These are phyloP conservation scores for Vitrella brassicaformis DNA, from an alignment of 73 alveolate species.

Conservation along the genomic window DNA sequence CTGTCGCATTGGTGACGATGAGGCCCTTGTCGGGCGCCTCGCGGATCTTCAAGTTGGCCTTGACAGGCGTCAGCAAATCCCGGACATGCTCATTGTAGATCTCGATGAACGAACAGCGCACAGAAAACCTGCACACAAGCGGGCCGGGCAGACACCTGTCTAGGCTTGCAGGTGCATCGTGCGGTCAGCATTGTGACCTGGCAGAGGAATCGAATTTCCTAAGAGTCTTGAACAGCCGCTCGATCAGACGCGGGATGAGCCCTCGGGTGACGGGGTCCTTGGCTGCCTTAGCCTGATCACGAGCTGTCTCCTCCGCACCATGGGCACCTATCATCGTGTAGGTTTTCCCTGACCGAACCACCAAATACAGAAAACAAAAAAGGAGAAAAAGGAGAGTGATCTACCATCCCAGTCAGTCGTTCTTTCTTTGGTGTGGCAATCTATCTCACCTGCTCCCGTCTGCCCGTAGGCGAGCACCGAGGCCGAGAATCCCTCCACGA, in stretches of 20 bases:
- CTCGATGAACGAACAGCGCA: background rate
- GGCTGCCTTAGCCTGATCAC: too few species aligned
- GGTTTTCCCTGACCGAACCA: too few species aligned
- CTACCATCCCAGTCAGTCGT: background rate
- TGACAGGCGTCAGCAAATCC: background rate
- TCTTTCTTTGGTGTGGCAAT: background rate
- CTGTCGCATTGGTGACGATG: background rate
- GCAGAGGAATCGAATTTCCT: too few species aligned
- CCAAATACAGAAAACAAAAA: background rate
- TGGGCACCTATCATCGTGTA: too few species aligned
- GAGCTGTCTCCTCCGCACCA: too few species aligned
- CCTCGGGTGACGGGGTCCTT: background rate
- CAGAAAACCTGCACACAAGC: too few species aligned
- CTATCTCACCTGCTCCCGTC: background rate
- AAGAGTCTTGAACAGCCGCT: background rate
- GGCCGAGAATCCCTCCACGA: background rate
- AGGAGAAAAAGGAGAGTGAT: background rate
- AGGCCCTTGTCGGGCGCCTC: background rate
- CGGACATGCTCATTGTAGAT: background rate
- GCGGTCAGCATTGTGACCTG: too few species aligned
- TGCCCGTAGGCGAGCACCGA: background rate
- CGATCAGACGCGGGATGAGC: background rate
- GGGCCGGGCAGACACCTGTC: too few species aligned
- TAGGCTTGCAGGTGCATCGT: too few species aligned
- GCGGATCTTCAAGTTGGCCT: background rate